Base-by-base conservation (phyloP, 1,284 basidiomycete genomes). In the Trametes pubescens region DNA sequence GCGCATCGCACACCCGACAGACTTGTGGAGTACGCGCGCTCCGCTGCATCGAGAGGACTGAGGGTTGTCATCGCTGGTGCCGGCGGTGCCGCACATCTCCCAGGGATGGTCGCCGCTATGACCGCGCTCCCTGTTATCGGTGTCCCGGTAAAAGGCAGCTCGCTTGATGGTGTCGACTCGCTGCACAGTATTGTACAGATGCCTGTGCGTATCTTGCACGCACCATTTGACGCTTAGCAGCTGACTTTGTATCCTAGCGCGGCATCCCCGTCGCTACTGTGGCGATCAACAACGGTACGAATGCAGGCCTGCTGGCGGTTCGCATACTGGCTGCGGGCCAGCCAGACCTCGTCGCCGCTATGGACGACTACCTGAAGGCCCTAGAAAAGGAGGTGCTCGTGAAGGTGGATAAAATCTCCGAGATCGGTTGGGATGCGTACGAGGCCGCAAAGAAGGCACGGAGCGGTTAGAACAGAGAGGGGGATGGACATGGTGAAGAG, bases 171-270 rank as follows among this genome's bases (percentile, higher is more conserved):
- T 5, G 96, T 99, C 0, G 97, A 99, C 78, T 96, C 95, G 24
- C 79, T 99, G 69, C 91, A 98, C 77, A 96, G 94, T 75, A 99
- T 99, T 71, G 95, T 99, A 13, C 97, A 99, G 81, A 99, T 99
- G 97, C 97, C 97, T 18, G 94, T 96, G 73, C 72, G 92, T 85
- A 8, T 47, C 49, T 8, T 64, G 44, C 22, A 49, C n/a, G 43
- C 34, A 65, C n/a, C 5, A 6, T 38, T 18, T 13, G 22, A 37
- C 13, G 24, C 5, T 58, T 4, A 18, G 47, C 14, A 22, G 26
- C 46, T 24, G 52, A 68, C 57, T 54, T 62, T 52, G 47, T 58
- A 24, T 46, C 47, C 21, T 71, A 96, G 93, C 88, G 97, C 51
- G 98, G 97, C 26, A 94, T 99, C 65, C 97, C 97, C 2, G 95